Evolutionary conservation across 2,329 filamentous ascomycete species (phyloP), one percentile per base, ranked within the genome.

Genomic region (Exophiala aquamarina): DNA sequence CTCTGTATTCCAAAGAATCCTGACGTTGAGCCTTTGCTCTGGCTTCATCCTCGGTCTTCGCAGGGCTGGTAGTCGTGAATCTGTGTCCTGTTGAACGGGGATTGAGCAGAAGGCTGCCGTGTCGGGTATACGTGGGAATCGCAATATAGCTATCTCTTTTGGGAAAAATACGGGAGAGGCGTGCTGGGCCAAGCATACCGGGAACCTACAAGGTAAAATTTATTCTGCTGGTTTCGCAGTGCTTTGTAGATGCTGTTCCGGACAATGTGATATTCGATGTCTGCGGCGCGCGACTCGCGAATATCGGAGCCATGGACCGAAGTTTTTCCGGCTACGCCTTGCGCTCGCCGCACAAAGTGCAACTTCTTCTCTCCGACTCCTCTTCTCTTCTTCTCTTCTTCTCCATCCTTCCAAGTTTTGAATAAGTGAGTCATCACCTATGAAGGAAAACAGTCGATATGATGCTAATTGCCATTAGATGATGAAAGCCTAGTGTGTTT

Each of bases 391-490:
- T 76, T 70, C 77, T 78, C 66, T 67, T 64, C 71, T 83, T n/a
- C 79, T 86, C 83, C 80, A 92, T 89, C 91, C 89, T 95, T 96
- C 91, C 90, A 89, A 88, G 91, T 96, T 94, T 95, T 94, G 86
- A 84, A 85, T 82, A 89, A 77, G 91, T 96, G 78, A 81, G 90
- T 82, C 28, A 11, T 23, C 29, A 20, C 18, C 10, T 17, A 39
- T 10, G 23, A n/a, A n/a, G 7, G 17, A 28, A 26, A 15, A n/a
- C n/a, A 13, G 14, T 11, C 15, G 15, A 28, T 4, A 35, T 35
- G 9, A 23, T 15, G 20, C 35, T 37, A 56, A 42, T 18, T 14
- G 9, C 4, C 6, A 4, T 10, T 41, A 57, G 54, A 58, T 58
- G 55, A 98, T 97, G 93, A 98, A 95, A 95, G 88, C 88, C 82